Conservation (phyloP, 257 asterid genomes). For the Anisodus acutangulus region DNA sequence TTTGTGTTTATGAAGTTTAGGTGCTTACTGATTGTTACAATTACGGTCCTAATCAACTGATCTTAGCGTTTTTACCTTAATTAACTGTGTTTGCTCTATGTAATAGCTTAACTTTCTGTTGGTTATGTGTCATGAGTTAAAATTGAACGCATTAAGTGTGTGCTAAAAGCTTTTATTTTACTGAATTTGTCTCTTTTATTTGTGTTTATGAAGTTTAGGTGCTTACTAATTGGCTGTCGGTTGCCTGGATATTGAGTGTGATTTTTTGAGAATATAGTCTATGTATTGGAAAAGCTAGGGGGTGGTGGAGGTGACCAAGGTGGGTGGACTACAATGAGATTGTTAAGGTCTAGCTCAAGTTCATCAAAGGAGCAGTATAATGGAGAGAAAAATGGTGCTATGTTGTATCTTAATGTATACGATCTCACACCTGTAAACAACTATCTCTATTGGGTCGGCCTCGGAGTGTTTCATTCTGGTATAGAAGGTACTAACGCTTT, state of each 20-base stretch:
- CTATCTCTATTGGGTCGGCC: constrained; percentile 84
- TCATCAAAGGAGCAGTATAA: constrained; percentile 52
- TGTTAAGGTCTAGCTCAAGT: constrained; percentile 62
- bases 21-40: background rate
- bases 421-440: constrained; percentile 82
- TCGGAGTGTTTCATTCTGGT: constrained; percentile 88
- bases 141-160: constrained; percentile 3
- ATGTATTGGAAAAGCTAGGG: constrained; percentile 24
- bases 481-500: constrained; percentile 66
- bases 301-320: constrained; percentile 36
- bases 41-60: no score
- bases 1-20: constrained; percentile 24
- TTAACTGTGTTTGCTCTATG: background rate
- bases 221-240: background rate
- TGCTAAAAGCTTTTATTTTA: background rate
- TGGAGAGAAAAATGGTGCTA: constrained; percentile 55
- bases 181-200: background rate
- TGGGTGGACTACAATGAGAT: constrained; percentile 59
- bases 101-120: background rate
- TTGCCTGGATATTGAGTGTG: constrained; percentile 35
- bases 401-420: constrained; percentile 72
- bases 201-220: constrained; percentile 25
- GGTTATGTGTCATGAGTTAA: background rate
- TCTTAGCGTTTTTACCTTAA: no score
- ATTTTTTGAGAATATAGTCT: background rate